Evolutionary conservation across 768 basidiomycete genomes (phyloP).

Genomic region (Mycena pura): DNA sequence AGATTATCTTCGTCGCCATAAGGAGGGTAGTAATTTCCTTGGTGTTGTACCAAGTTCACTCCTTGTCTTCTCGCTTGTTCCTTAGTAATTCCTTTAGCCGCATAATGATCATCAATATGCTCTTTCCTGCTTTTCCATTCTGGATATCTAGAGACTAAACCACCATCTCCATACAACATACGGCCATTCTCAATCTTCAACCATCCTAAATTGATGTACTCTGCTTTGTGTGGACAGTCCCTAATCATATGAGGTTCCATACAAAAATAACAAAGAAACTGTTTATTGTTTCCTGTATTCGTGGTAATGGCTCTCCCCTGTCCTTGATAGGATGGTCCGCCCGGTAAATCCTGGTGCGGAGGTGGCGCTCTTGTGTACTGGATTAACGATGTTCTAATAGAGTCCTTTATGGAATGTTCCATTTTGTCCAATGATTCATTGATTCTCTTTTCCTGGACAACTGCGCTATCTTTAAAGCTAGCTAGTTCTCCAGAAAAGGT

Average conservation of each 20-base stretch:
- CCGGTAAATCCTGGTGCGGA: too few species aligned
- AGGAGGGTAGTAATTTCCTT: not conserved
- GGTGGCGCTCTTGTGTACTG: too few species aligned
- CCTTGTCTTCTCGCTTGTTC: not conserved
- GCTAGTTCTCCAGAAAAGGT: too few species aligned
- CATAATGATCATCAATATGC: conserved; percentile 1
- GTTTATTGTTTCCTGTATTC: too few species aligned
- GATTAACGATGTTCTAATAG: too few species aligned
- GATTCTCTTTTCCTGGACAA: too few species aligned
- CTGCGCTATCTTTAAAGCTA: too few species aligned
- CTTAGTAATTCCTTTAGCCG: not conserved
- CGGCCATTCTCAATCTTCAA: not conserved
- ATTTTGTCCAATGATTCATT: too few species aligned
- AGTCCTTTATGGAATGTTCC: too few species aligned
- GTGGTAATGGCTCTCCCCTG: too few species aligned
- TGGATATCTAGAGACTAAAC: not conserved
- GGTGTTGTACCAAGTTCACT: not conserved
- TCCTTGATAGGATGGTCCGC: too few species aligned
- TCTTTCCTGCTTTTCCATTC: not conserved
- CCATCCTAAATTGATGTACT: not conserved
- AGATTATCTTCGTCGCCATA: not conserved
- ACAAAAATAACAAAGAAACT: not conserved
- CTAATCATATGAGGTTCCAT: not conserved
- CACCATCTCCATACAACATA: not conserved
- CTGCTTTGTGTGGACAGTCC: not conserved